Base-by-base conservation (phyloP, 2,329 filamentous ascomycete species). In the Xylariaceae sp. region DNA sequence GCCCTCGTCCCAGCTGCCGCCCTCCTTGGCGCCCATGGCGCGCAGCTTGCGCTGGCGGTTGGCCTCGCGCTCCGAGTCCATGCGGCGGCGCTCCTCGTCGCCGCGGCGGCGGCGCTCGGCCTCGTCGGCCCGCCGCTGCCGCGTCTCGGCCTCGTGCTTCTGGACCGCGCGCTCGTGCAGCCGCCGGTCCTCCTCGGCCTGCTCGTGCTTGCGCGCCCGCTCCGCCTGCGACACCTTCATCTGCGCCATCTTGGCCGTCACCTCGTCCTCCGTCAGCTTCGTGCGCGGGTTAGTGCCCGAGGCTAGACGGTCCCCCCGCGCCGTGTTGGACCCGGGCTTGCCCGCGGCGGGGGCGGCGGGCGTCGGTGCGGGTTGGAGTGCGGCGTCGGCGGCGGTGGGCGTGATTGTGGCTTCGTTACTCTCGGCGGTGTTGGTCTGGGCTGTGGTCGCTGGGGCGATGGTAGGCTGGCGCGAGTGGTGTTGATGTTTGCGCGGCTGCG, bases 21-120 rank as follows among this genome's bases (percentile, higher is more conserved):
- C 59, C 24, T 72, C 66, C 51, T 68, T 71, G 29, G 57, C 59
- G 19, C 65, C 64, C 59, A 78, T 67, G 1, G 75, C 75, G 44
- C 71, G 71, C 14, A 80, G 60, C 51, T 80, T 80, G 32, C 75
- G 59, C 55, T 77, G 72, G 7, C 75, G 56, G 47, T 80, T 80
- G 44, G 66, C 67, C 16, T 68, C 72, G 10, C 76, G 65, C 58
- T 80, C 76, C 23, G 77, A 72, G 17, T 78, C 72, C 42, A 75
- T 60, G 41, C 63, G 63, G 19, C 60, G 60, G 15, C 65, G 56
- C 32, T 73, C 67, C 42, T 70, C 71, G 11, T 76, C 73, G 29
- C 63, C 65, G n/a, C 63, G 59, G 35, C 60, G 59, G 14, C 70
- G 60, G 33, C 64, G 61, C 49, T 73, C 69, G 4, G 67, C 69